phyloP scores from a whole-genome alignment of 192 early-diverging fungal genomes.

The Mortierella antarctica region DNA sequence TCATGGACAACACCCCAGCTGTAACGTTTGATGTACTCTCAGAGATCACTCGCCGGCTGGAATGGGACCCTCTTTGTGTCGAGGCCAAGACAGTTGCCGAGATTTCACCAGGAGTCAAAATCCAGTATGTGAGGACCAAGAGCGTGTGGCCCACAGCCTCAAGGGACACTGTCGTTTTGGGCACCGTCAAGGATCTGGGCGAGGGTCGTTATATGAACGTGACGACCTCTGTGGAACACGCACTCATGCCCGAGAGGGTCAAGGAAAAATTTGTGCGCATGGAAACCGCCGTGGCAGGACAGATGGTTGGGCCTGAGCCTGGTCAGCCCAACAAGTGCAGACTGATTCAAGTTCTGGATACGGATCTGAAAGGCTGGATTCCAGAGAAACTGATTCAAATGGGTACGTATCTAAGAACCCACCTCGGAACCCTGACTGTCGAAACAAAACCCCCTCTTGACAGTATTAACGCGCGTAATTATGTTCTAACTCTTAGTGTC shows the following conservation, averaged over 20 bases:
- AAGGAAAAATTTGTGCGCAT: slow-evolving; percentile 46
- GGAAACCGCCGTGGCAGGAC: slow-evolving; percentile 48
- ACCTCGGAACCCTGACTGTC: background rate
- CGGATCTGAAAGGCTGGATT: slow-evolving; percentile 55
- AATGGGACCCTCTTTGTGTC: slow-evolving; percentile 48
- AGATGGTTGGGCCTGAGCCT: slow-evolving; percentile 39
- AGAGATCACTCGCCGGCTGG: slow-evolving; percentile 30
- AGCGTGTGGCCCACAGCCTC: slow-evolving; percentile 45
- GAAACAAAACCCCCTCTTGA: background rate
- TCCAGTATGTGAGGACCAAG: slow-evolving; percentile 48
- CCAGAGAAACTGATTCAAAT: slow-evolving; percentile 48
- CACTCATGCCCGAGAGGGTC: slow-evolving; percentile 29
- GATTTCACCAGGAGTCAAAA: slow-evolving; percentile 25
- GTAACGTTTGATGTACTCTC: slow-evolving; percentile 42
- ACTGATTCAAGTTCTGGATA: slow-evolving; percentile 43
- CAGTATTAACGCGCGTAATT: background rate
- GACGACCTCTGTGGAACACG: slow-evolving; percentile 41
- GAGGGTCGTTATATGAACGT: slow-evolving; percentile 35
- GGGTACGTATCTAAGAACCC: slow-evolving; percentile 4
- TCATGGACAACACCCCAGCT: slow-evolving; percentile 42
- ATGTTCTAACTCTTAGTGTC: slow-evolving; percentile 17
- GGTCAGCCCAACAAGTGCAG: slow-evolving; percentile 42
- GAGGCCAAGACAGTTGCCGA: slow-evolving; percentile 33
- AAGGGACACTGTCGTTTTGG: slow-evolving; percentile 41
- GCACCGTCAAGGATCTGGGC: slow-evolving; percentile 31